Evolutionary conservation across 1,139 yeast species (phyloP), one percentile per base, ranked within the genome.

Genomic region (Scheffersomyces illinoinensis): DNA sequence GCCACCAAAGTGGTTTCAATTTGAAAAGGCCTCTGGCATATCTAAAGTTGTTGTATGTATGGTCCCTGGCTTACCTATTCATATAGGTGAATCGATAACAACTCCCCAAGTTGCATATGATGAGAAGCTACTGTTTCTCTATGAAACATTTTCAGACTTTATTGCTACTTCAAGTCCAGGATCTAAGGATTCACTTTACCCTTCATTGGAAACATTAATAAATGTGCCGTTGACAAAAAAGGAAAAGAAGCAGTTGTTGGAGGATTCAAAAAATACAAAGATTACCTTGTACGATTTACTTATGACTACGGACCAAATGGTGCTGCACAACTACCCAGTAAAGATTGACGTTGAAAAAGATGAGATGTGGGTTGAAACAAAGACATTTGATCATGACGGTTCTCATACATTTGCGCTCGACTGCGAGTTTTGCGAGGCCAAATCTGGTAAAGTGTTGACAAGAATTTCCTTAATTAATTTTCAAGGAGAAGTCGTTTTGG

Each of bases 351-450:
- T 76, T 82, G 19, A 69, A 65, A 12, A 52, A 7, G 47, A 62
- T 1, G 71, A 69, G 5, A 83, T 76, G 1, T 90, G 91, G 90
- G 83, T 82, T 0, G 86, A 86, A 59, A 91, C 97, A 0, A 63
- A 55, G 19, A 63, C 68, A 0, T 81, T 83, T 63, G 84, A 79
- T 0, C 87, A 85, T 62, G 84, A 76, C 3, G 88, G 86, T 0
- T 83, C 89, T 4, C 86, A 79, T 57, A 86, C 90, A 0, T 91
- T 85, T 75, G 96, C 97, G 0, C 68, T 95, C 23, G 99, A 95
- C 74, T 95, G 99, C 76, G 99, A 95, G 73, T 95, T 95, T 91
- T 92, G 97, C 70, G 76, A 81, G 58, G 76, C 95, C 0, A 84
- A 76, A 0, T 63, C 69, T 1, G 92, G 91, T 0, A 80, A 83